Evolutionary conservation across 139 green algal species (phyloP).

Genomic region (Auxenochlorella protothecoides): DNA sequence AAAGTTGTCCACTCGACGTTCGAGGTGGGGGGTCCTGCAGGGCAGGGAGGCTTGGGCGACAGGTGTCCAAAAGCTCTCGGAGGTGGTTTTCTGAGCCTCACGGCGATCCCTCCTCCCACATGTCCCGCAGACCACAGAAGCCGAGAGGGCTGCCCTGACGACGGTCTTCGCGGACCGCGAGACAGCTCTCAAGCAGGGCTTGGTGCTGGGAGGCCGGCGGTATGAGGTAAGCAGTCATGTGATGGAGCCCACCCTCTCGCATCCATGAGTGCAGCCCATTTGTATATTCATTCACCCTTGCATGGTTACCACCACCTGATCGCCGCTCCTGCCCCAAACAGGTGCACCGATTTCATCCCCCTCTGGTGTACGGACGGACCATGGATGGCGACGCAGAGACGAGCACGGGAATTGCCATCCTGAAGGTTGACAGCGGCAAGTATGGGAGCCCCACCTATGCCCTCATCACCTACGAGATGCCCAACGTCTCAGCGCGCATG

Average conservation of each 20-base stretch:
- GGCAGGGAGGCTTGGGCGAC: too few relatives aligned
- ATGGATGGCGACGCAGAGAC: constrained; percentile 35
- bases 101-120: too few relatives aligned
- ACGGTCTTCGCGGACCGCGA: too few relatives aligned
- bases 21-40: too few relatives aligned
- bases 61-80: too few relatives aligned
- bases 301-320: neutral
- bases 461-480: constrained; percentile 47
- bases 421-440: constrained; percentile 20
- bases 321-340: constrained; percentile 3
- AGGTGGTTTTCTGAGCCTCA: too few relatives aligned
- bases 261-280: too few relatives aligned
- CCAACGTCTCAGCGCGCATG: constrained; percentile 43
- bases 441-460: constrained; percentile 25
- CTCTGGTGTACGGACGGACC: constrained; percentile 39
- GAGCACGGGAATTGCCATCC: constrained; percentile 34
- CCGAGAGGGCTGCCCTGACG: too few relatives aligned
- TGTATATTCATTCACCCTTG: too few relatives aligned
- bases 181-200: neutral
- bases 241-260: too few relatives aligned
- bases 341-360: constrained; percentile 43
- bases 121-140: too few relatives aligned
- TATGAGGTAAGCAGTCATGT: neutral
- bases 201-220: neutral
- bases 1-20: too few relatives aligned